A percentile compares a stretch with the other conserved stretches of the same genome.
phyloP scores from a whole-genome alignment of 108 stramenopile species.

The Nitzschia inconspicua region DNA sequence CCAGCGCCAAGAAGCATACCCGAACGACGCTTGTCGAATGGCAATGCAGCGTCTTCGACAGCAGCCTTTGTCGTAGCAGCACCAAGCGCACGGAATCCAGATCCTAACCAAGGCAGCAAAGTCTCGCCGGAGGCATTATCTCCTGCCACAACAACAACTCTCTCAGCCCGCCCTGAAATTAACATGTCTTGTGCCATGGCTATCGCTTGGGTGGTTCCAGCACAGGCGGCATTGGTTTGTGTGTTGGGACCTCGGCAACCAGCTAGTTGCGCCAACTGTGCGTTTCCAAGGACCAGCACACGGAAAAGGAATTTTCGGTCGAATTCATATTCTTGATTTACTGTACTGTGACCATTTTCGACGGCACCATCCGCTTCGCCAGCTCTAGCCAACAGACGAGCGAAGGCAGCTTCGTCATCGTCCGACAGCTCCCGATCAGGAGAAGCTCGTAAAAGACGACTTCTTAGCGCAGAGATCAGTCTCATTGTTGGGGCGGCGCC shows the following conservation, averaged over 20 bases:
- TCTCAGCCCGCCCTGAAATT: conserved; percentile 86
- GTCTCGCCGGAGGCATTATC: conserved; percentile 92
- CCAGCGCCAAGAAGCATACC: conserved; percentile 96
- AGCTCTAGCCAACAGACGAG: conserved; percentile 65
- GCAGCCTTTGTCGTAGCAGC: conserved; percentile 79
- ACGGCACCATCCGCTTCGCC: conserved; percentile 45
- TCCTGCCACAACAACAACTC: conserved; percentile 93
- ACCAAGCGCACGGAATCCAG: conserved; percentile 93
- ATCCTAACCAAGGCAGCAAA: conserved; percentile 92
- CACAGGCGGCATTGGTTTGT: conserved; percentile 97
- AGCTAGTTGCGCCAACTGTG: conserved; percentile 94
- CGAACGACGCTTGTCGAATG: conserved; percentile 90
- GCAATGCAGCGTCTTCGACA: conserved; percentile 84
- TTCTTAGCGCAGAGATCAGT: conserved; percentile 76
- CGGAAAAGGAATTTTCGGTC: conserved; percentile 98
- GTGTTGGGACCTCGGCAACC: conserved; percentile 95
- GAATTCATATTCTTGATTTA: conserved; percentile 73
- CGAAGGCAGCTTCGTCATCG: conserved; percentile 85
- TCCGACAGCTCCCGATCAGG: conserved; percentile 65
- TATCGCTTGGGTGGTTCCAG: conserved; percentile 95
- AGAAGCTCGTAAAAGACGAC: conserved; percentile 66
- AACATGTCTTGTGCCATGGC: conserved; percentile 97
- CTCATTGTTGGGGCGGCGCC: conserved; percentile 72
- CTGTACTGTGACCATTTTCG: conserved; percentile 9
- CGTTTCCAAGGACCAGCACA: conserved; percentile 92